Percentiles rank a stretch among this genome's conserved stretches.
Conservation (phyloP, 2,329 filamentous ascomycete genomes). For the Pyricularia grisea region DNA sequence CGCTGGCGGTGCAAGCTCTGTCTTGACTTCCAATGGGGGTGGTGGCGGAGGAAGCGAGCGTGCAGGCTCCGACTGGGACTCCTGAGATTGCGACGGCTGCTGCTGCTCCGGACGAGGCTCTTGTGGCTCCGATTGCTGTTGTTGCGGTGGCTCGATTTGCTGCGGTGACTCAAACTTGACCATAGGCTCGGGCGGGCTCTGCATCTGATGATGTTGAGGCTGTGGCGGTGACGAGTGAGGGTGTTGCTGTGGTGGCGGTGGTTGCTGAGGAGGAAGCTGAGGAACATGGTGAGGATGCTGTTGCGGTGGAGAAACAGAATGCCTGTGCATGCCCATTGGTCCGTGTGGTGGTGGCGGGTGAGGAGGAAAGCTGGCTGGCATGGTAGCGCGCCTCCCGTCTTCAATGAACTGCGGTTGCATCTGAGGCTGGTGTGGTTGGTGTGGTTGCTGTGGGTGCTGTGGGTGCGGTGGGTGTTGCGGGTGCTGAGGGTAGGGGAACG, state of each 20-base stretch:
- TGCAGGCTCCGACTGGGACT: constrained; percentile 28
- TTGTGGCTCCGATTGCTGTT: constrained; percentile 30
- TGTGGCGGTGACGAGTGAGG: constrained; percentile 22
- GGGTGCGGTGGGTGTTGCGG: constrained; percentile 11
- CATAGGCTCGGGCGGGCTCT: constrained; percentile 8
- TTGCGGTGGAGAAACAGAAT: constrained; percentile 52
- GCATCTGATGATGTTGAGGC: constrained; percentile 26
- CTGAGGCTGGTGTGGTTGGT: constrained; percentile 26
- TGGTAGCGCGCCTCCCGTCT: constrained; percentile 64
- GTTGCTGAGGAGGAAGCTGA: constrained; percentile 34
- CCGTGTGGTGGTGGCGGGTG: constrained; percentile 45
- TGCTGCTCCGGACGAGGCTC: constrained; percentile 29
- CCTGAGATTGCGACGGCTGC: constrained; percentile 26
- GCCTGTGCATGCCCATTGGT: constrained; percentile 32
- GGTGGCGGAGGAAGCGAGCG: constrained; percentile 22
- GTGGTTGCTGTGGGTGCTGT: constrained; percentile 14
- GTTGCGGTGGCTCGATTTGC: constrained; percentile 7
- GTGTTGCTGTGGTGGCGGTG: constrained; percentile 42
- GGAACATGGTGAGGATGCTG: constrained; percentile 42
- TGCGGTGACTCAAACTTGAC: background rate
- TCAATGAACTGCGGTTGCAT: constrained; percentile 62
- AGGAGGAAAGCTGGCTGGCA: constrained; percentile 56
- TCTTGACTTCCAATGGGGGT: constrained; percentile 39
- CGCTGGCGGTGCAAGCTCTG: constrained; percentile 24
- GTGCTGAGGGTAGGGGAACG: constrained; percentile 24